Base-by-base conservation (phyloP, 352 stramenopile genomes). In the Pythium volutum region DNA sequence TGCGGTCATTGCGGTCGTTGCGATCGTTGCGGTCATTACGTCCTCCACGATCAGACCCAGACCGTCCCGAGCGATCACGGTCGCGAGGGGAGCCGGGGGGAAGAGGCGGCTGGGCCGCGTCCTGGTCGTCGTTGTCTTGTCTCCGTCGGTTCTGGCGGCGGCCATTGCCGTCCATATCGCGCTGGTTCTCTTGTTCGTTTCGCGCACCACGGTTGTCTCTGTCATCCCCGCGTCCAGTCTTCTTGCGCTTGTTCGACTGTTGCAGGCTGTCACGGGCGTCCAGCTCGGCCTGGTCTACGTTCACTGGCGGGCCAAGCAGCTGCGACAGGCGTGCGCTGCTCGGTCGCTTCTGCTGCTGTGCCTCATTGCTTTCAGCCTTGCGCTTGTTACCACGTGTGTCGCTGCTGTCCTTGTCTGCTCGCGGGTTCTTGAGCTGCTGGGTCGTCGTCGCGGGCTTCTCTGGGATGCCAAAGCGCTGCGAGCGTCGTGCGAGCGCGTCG, bases 241-340 rank as follows among this genome's bases (percentile, higher is more conserved):
- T 82, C 74, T 78, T 85, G 61, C 83, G 83, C 67, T 89, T 89
- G 64, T 81, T 75, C 3, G 66, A 66, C 34, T 71, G 31, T 1
- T 36, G 39, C 18, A 89, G 27, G 22, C 76, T 89, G 31, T 88
- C 79, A 43, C 81, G 77, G 0, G 81, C 83, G 51, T 93, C 83
- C 12, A 93, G 53, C 53, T 93, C 76, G 2, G 83, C 83, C 47
- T 93, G 83, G 51, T 91, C 79, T 25, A 88, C 78, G 56, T 91
- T 93, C 45, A 93, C 79, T 0, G 83, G 83, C 2, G 83, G 83
- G 0, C 83, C 83, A 7, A 93, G 76, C 51, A 87, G 48, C 31
- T 83, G 66, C 2, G 80, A 71, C 36, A 88, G 22, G 0, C 75
- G 65, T n/a, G 69, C 67, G 45, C 65, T 64, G 12, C 53, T 48